phyloP scores from a whole-genome alignment of 495 filamentous ascomycete species.

The Staphylotrichum longicolle region DNA sequence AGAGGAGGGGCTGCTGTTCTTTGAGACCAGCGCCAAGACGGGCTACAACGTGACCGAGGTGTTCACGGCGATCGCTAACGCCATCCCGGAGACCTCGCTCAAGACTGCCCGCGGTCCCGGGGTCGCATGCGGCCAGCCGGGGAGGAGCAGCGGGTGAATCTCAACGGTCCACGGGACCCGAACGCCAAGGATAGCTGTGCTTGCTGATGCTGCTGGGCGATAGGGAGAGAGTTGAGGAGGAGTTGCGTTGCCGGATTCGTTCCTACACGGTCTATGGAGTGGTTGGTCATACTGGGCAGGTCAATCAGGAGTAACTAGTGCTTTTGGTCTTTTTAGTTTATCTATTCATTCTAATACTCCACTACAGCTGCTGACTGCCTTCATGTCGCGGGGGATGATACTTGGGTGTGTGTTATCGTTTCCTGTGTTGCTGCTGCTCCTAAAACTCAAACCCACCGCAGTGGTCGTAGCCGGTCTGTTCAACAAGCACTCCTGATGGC shows the following conservation, averaged over 20 bases:
- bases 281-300: constrained; percentile 23
- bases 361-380: too few relatives aligned
- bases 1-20: constrained; percentile 90
- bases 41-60: constrained; percentile 91
- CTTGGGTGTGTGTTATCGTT: neutral
- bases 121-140: constrained; percentile 53
- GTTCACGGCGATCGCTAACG: constrained; percentile 97
- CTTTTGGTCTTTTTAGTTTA: constrained; percentile 15
- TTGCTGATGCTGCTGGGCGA: constrained; percentile 54
- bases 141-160: constrained; percentile 68
- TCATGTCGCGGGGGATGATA: neutral
- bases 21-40: constrained; percentile 97
- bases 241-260: constrained; percentile 13
- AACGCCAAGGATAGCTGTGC: constrained; percentile 90
- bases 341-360: constrained; percentile 1
- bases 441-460: too few relatives aligned
- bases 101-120: constrained; percentile 75
- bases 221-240: neutral
- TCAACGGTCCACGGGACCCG: constrained; percentile 57
- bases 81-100: constrained; percentile 91
- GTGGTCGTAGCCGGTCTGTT: too few relatives aligned
- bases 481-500: too few relatives aligned
- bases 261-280: constrained; percentile 24
- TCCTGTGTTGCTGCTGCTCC: too few relatives aligned
- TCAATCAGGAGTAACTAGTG: constrained; percentile 22